phyloP scores from a whole-genome alignment of 768 basidiomycete genomes.

The Boletales sp. region DNA sequence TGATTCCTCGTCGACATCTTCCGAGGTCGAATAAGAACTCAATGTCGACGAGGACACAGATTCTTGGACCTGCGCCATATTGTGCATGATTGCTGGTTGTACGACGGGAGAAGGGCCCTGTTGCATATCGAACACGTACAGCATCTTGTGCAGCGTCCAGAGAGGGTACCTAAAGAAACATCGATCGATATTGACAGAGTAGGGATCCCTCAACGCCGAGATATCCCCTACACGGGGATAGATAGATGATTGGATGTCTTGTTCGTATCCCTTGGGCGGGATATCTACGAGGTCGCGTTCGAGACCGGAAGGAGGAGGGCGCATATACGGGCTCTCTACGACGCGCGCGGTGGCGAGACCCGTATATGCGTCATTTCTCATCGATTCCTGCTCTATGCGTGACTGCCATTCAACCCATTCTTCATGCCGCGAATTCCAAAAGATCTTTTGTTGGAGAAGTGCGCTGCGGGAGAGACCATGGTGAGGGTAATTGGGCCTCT shows the following conservation, averaged over 20 bases:
- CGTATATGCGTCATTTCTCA: constrained; percentile 24
- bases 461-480: constrained; percentile 64
- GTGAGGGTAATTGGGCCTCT: constrained; percentile 46
- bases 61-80: constrained; percentile 1
- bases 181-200: constrained; percentile 53
- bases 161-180: constrained; percentile 53
- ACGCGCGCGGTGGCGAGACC: constrained; percentile 15
- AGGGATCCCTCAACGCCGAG: constrained; percentile 53
- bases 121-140: constrained; percentile 63
- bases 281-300: constrained; percentile 24
- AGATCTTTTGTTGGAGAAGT: constrained; percentile 54
- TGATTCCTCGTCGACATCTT: constrained; percentile 39
- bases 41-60: constrained; percentile 19
- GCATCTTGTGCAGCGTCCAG: constrained; percentile 64
- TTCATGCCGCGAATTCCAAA: constrained; percentile 58
- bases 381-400: constrained; percentile 4
- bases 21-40: constrained; percentile 17
- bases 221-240: constrained; percentile 67
- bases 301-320: constrained; percentile 25
- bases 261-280: constrained; percentile 4
- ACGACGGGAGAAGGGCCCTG: constrained; percentile 12
- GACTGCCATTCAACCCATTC: constrained; percentile 42
- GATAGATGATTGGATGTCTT: constrained; percentile 26
- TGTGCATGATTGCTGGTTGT: constrained; percentile 12
- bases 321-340: constrained; percentile 8